Percentiles rank a stretch among this genome's conserved stretches.
Conservation (phyloP, 495 filamentous ascomycete species). For the Neurospora sp. region DNA sequence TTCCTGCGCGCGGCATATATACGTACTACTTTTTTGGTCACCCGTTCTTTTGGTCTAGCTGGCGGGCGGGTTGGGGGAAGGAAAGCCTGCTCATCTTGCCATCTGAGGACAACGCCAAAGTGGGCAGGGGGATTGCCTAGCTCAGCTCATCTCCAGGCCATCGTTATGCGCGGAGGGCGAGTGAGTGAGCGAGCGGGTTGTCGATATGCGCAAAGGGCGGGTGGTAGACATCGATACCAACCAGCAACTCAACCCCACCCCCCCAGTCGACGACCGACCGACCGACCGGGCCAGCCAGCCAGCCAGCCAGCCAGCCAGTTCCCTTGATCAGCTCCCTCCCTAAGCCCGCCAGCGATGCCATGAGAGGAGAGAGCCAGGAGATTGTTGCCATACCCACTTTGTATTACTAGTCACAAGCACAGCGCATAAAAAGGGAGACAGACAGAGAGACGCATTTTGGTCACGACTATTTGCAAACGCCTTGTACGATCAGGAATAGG, state of each 20-base stretch:
- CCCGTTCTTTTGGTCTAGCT: neutral
- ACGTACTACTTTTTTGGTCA: neutral
- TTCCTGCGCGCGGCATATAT: neutral
- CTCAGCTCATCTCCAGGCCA: neutral
- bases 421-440: neutral
- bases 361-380: neutral
- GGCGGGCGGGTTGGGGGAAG: neutral
- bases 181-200: neutral
- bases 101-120: neutral
- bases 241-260: neutral
- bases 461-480: neutral
- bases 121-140: neutral
- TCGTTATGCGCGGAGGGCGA: neutral
- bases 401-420: neutral
- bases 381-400: neutral
- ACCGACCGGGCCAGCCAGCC: neutral
- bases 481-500: neutral
- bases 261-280: neutral
- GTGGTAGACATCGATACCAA: neutral
- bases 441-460: neutral
- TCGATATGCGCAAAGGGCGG: neutral
- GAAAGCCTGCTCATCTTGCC: neutral
- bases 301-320: neutral
- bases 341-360: neutral
- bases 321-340: neutral